Evolutionary conservation across 2,329 filamentous ascomycete genomes (phyloP), one percentile per base, ranked within the genome.

Genomic region (Hypoxylon sp.): DNA sequence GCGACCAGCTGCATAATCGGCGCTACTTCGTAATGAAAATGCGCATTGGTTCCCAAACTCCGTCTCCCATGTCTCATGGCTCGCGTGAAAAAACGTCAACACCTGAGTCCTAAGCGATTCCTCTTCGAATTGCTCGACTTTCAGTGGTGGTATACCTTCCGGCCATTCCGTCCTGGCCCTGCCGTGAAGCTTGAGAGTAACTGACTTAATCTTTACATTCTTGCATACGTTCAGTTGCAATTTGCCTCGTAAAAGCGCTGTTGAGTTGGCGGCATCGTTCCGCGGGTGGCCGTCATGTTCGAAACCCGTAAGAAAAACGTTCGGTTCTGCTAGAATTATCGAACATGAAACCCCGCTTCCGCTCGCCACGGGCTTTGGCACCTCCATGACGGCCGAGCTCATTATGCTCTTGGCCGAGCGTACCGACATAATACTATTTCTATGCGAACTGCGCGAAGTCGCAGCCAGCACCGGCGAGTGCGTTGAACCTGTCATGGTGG

Each of bases 121-220:
- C 70, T 93, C 92, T 77, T 98, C 94, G 74, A 89, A 91, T 58
- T 93, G 90, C 44, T 97, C 92, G 0, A 91, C 87, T 79, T 97
- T 97, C 63, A 91, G 87, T 0, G 94, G 94, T 2, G 96, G 95
- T 31, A 98, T 96, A 55, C 94, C 94, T 83, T 98, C 96, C 14
- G 96, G 95, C 96, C 96, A 99, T 77, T 97, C 94, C 1, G 96
- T 98, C 70, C 92, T 88, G 2, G 94, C 93, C 77, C 90, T 91
- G 31, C 95, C 96, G 44, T 91, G 88, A 73, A 99, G 92, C 75
- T 93, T 95, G 57, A 99, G 84, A 5, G 92, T 94, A 24, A 99
- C 88, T 3, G 93, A 91, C 83, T 97, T 98, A 72, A 99, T 90
- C 81, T 99, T 99, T 51, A 94, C 90, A 71, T 93, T 92, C 78